Conservation (phyloP, 768 basidiomycete species). For the Coprinopsis sp. region DNA sequence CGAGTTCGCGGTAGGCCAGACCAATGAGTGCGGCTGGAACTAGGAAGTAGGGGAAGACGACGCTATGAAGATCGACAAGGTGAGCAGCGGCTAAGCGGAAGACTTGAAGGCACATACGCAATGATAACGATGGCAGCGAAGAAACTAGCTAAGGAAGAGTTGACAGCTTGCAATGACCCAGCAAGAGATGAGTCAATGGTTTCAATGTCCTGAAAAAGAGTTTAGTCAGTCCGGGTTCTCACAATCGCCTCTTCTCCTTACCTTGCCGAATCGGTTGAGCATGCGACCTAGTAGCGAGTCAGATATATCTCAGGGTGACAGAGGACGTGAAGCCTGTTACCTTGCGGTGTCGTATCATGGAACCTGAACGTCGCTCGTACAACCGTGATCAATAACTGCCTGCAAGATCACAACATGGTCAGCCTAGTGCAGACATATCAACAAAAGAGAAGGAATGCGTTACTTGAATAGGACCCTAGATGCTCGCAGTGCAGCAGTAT, state of each 20-base stretch:
- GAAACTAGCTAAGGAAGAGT: slow-evolving; percentile 72
- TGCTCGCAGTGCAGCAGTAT: slow-evolving; percentile 53
- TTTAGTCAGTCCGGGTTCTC: background rate
- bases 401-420: slow-evolving; percentile 22
- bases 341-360: slow-evolving; percentile 80
- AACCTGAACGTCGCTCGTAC: slow-evolving; percentile 82
- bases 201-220: slow-evolving; percentile 56
- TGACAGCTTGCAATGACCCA: slow-evolving; percentile 67
- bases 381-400: slow-evolving; percentile 59
- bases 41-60: slow-evolving; percentile 80
- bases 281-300: slow-evolving; percentile 55
- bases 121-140: slow-evolving; percentile 71
- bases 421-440: slow-evolving; percentile 10
- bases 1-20: slow-evolving; percentile 63
- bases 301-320: background rate
- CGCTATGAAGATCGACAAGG: slow-evolving; percentile 28
- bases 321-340: slow-evolving; percentile 26
- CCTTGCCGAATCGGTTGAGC: slow-evolving; percentile 81
- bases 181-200: slow-evolving; percentile 77
- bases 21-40: slow-evolving; percentile 73
- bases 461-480: slow-evolving; percentile 41
- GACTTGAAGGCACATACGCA: slow-evolving; percentile 33
- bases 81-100: slow-evolving; percentile 2
- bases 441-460: slow-evolving; percentile 20
- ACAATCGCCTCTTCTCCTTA: slow-evolving; percentile 17